Evolutionary conservation across 2,329 filamentous ascomycete genomes (phyloP).

Genomic region (Lasiodiplodia hormozganensis): DNA sequence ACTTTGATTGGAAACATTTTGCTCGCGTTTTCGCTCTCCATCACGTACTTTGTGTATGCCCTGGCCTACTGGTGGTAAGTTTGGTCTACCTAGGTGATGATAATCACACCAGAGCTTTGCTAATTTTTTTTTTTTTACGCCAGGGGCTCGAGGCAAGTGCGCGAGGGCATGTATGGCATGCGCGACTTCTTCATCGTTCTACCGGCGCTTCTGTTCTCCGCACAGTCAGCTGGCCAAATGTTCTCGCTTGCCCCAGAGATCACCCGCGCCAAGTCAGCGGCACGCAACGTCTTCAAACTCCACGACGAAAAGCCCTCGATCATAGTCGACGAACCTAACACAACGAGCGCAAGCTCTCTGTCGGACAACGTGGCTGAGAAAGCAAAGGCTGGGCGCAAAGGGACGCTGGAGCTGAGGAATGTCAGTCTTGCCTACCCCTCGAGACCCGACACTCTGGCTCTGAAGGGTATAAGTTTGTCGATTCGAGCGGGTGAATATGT

Average conservation of each 20-base stretch:
- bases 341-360: not conserved
- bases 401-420: slow-evolving; percentile 43
- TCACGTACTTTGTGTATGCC: slow-evolving; percentile 57
- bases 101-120: not conserved
- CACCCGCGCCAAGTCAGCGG: slow-evolving; percentile 52
- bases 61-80: slow-evolving; percentile 57
- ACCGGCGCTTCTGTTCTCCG: slow-evolving; percentile 55
- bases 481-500: slow-evolving; percentile 47
- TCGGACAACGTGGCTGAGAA: slow-evolving; percentile 32
- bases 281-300: slow-evolving; percentile 52
- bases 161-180: slow-evolving; percentile 50
- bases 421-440: slow-evolving; percentile 44
- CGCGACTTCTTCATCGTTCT: slow-evolving; percentile 55
- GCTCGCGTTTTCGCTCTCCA: slow-evolving; percentile 53
- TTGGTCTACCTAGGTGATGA: slow-evolving; percentile 28
- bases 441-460: slow-evolving; percentile 40
- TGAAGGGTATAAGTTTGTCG: slow-evolving; percentile 48
- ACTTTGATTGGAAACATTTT: slow-evolving; percentile 50
- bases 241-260: slow-evolving; percentile 56
- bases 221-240: slow-evolving; percentile 54
- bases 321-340: slow-evolving; percentile 32
- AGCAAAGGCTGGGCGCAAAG: slow-evolving; percentile 50
- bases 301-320: slow-evolving; percentile 51
- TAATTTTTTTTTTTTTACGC: not conserved
- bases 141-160: slow-evolving; percentile 51